These are phyloP conservation scores for Fusarium caatingaense DNA, from an alignment of 2,329 filamentous ascomycete species.

Conservation along the genomic window DNA sequence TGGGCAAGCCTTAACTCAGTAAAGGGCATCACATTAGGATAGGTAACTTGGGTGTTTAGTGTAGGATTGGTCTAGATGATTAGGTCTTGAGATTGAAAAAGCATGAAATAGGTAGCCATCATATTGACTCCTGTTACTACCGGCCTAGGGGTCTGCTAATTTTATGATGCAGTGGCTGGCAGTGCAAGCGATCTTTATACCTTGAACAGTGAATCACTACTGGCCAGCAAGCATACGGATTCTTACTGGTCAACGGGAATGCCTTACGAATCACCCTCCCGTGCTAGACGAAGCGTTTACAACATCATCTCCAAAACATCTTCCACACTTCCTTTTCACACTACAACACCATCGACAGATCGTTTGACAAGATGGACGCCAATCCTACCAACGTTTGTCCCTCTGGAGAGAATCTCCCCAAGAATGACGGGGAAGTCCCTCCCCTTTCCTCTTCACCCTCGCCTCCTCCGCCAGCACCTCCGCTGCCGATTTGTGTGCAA, in stretches of 20 bases:
- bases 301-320: no score
- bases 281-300: no score
- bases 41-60: background rate
- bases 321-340: no score
- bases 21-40: background rate
- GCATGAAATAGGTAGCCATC: background rate
- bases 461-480: background rate
- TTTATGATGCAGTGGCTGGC: background rate
- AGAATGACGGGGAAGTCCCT: no score
- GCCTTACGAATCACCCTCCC: background rate
- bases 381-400: no score
- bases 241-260: background rate
- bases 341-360: no score
- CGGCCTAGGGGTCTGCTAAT: background rate
- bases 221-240: background rate
- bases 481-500: background rate
- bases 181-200: background rate
- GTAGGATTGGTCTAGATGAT: background rate
- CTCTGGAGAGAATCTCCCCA: no score
- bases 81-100: background rate
- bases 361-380: no score
- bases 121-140: background rate
- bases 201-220: background rate
- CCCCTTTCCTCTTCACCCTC: no score
- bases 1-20: background rate